These are phyloP conservation scores for Epichloe sylvatica DNA, from an alignment of 2,329 filamentous ascomycete genomes.

Conservation along the genomic window DNA sequence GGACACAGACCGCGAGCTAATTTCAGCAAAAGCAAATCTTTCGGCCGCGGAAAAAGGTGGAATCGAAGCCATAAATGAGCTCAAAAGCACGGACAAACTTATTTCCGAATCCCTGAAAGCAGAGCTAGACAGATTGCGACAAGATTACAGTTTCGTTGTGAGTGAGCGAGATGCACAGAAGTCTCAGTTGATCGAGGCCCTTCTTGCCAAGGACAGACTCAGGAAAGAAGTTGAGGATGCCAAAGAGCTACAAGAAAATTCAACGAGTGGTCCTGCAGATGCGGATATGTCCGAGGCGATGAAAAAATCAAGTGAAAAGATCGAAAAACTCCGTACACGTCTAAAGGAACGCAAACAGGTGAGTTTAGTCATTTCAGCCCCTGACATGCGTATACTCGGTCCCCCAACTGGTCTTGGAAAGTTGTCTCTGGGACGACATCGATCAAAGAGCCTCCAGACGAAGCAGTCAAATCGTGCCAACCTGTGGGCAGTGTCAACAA, in stretches of 20 bases:
- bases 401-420: background rate
- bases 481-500: no score
- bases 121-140: constrained; percentile 42
- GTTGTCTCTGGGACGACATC: background rate
- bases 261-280: constrained; percentile 21
- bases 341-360: constrained; percentile 47
- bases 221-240: constrained; percentile 38
- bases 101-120: constrained; percentile 43
- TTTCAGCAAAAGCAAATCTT: constrained; percentile 39
- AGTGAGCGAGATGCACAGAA: constrained; percentile 43
- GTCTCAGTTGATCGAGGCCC: constrained; percentile 43
- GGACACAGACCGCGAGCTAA: constrained; percentile 41
- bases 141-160: constrained; percentile 33
- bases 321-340: constrained; percentile 41
- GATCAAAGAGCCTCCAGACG: background rate
- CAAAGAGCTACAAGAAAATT: constrained; percentile 27
- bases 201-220: constrained; percentile 47
- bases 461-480: no score
- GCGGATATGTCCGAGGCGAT: constrained; percentile 21
- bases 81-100: constrained; percentile 45
- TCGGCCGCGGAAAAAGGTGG: constrained; percentile 41
- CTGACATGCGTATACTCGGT: background rate
- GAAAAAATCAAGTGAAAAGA: constrained; percentile 36
- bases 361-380: constrained; percentile 18
- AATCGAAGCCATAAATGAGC: constrained; percentile 38